Base-by-base conservation (phyloP, 306 rosid genomes). In the Hylodesmum podocarpum region DNA sequence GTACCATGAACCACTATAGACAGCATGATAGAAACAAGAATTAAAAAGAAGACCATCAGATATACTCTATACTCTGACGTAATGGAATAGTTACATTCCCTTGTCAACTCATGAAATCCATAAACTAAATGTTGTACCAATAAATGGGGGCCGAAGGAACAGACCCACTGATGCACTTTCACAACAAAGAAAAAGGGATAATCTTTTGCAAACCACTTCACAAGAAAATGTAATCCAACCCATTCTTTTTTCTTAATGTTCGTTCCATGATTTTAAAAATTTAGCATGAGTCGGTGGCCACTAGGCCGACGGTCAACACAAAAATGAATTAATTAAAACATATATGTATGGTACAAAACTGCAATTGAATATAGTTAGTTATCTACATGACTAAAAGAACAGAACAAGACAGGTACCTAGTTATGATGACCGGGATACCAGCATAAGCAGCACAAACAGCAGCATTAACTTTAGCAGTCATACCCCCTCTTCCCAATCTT, bases 391-490 rank as follows among this genome's bases (percentile, higher is more conserved):
- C 36, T 50, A 27, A 68, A 76, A 43, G 50, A 18, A 77, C 8
- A 46, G 3, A 12, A 70, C 18, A 62, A 80, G 79, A 40, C 51
- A 51, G 1, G 22, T 83, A 95, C 98, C 99, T 95, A 12, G 97
- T 95, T 75, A 95, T 95, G 66, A 95, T 80, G 66, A 95, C 99
- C 0, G 99, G 99, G 40, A 80, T 86, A 49, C 96, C 97, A 71
- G 91, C 87, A 83, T 66, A 53, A 61, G 99, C 91, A 62, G 97
- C 91, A 75, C 77, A 69, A 55, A 89, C 91, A 44, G 97, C 98
- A 83, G 98, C 98, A 80, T 86, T 81, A 33, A 92, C 97, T 87
- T 92, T 95, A 64, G 98, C 97, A 25, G 96, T 90, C 98, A 95
- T 95, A 14, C 98, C 98, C 13, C 98, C 97, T 83, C 97, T 90